A percentile compares a stretch with the other conserved stretches of the same genome.
phyloP scores from a whole-genome alignment of 176 grass and related monocot genomes.

The Aegilops umbellulata region DNA sequence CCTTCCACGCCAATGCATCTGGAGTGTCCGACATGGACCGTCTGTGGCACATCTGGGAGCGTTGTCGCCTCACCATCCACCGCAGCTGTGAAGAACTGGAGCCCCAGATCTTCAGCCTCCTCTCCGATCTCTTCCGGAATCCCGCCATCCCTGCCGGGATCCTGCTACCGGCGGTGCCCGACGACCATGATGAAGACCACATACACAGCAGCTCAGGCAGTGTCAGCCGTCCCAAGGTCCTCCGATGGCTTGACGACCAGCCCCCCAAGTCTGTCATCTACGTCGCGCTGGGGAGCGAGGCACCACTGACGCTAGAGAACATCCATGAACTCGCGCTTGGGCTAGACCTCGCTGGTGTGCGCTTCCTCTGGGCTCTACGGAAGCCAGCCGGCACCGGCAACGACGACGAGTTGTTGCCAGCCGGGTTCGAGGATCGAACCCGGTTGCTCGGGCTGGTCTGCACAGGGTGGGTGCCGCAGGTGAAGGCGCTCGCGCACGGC shows the following conservation, averaged over 20 bases:
- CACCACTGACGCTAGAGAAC: constrained; percentile 14
- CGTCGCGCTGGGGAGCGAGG: constrained; percentile 60
- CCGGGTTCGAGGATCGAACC: constrained; percentile 30
- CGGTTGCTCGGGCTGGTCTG: background rate
- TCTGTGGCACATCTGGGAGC: background rate
- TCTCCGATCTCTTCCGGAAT: constrained; percentile 16
- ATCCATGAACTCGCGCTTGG: constrained; percentile 20
- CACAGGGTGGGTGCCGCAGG: constrained; percentile 34
- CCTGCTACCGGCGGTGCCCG: background rate
- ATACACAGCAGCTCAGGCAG: too few species aligned
- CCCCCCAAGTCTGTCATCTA: constrained; percentile 40
- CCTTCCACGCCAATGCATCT: background rate
- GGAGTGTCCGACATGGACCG: constrained; percentile 14
- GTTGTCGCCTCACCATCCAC: constrained; percentile 18
- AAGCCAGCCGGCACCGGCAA: background rate
- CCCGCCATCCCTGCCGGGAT: constrained; percentile 41
- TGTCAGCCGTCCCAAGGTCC: too few species aligned
- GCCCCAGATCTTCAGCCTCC: background rate
- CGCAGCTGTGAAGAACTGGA: constrained; percentile 44
- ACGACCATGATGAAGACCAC: background rate
- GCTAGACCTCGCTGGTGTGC: constrained; percentile 42
- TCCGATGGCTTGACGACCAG: constrained; percentile 42
- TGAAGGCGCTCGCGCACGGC: too few species aligned
- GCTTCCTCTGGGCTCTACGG: constrained; percentile 54
- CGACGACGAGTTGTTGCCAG: background rate